Conservation (phyloP, 1,284 basidiomycete genomes). For the Volvariella volvacea region DNA sequence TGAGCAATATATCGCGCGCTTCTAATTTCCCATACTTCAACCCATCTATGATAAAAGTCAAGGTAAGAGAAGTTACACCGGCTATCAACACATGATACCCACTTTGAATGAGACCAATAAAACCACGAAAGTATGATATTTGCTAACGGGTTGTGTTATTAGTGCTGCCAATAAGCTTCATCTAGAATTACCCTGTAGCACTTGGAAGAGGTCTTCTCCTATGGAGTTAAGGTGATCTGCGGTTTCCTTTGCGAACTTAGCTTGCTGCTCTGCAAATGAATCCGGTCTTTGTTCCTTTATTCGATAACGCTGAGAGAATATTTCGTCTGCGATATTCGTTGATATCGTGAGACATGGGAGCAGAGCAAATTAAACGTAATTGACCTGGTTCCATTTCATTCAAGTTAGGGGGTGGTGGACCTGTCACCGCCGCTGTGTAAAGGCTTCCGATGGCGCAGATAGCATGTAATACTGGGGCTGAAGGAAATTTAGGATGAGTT, state of each 20-base stretch:
- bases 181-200: constrained; percentile 48
- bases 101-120: constrained; percentile 69
- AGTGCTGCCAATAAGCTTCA: constrained; percentile 3
- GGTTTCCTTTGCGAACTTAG: constrained; percentile 45
- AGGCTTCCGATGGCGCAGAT: constrained; percentile 70
- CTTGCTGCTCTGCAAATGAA: constrained; percentile 64
- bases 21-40: constrained; percentile 45
- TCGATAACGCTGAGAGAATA: constrained; percentile 43
- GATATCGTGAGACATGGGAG: not conserved
- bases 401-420: constrained; percentile 44
- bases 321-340: constrained; percentile 33
- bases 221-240: constrained; percentile 42
- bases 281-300: constrained; percentile 40
- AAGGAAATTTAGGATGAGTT: constrained; percentile 66
- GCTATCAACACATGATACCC: constrained; percentile 11
- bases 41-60: constrained; percentile 42
- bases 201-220: constrained; percentile 52
- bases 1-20: too few species aligned
- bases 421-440: constrained; percentile 53
- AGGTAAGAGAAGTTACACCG: constrained; percentile 1
- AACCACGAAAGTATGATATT: constrained; percentile 61
- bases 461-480: constrained; percentile 59
- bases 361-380: constrained; percentile 10
- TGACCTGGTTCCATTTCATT: constrained; percentile 41
- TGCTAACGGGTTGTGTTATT: constrained; percentile 29